Evolutionary conservation across 306 rosid genomes (phyloP).

Genomic region (Trifolium dubium): DNA sequence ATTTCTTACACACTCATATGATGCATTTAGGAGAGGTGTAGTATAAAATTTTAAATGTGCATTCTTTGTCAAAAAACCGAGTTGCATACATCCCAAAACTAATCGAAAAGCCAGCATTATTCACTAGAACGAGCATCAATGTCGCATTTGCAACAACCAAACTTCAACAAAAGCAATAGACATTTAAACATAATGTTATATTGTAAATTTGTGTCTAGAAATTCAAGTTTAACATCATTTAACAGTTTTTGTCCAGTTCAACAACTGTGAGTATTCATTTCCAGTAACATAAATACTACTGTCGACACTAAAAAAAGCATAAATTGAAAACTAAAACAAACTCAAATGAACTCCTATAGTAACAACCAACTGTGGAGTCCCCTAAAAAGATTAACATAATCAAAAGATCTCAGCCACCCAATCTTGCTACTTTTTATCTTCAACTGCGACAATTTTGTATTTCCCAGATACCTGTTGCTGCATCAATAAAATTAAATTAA

Average conservation of each 20-base stretch:
- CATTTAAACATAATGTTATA: not conserved
- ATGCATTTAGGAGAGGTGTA: too few species aligned
- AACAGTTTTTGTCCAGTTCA: not conserved
- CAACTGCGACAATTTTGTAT: constrained; percentile 80
- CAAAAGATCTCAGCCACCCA: not conserved
- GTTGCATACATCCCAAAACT: too few species aligned
- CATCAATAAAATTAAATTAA: constrained; percentile 37
- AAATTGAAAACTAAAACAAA: not conserved
- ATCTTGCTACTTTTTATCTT: constrained; percentile 37
- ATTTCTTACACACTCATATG: too few species aligned
- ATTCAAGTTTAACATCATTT: not conserved
- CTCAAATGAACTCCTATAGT: not conserved
- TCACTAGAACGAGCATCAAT: too few species aligned
- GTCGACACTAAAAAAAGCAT: constrained; percentile 1
- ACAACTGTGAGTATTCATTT: not conserved
- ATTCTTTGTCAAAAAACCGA: too few species aligned
- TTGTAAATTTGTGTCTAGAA: too few species aligned
- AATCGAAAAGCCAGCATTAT: too few species aligned
- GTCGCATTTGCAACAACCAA: not conserved
- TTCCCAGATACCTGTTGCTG: constrained; percentile 92
- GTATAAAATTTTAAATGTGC: too few species aligned
- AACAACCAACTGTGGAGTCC: not conserved
- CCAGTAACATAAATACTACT: not conserved
- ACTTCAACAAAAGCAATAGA: not conserved
- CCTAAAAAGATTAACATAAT: not conserved